These are phyloP conservation scores for Trichoderma reesei DNA, from an alignment of 495 filamentous ascomycete genomes.

Conservation along the genomic window DNA sequence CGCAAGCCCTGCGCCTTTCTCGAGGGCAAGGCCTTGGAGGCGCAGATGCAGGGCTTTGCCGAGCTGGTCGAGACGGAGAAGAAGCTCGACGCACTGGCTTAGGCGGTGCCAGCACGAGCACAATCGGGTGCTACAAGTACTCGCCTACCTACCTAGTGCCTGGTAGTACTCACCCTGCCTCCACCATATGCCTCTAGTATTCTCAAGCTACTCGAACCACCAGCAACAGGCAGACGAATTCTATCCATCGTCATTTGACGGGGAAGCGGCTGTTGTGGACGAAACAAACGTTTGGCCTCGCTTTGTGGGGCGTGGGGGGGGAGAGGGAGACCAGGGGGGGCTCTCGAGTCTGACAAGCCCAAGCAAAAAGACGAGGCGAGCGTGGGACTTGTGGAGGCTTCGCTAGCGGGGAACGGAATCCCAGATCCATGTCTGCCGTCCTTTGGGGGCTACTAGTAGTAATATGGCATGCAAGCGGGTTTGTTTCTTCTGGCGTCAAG, in stretches of 20 bases:
- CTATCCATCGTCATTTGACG: no score
- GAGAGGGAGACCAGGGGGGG: no score
- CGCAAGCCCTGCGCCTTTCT: constrained; percentile 52
- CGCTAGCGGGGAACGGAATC: background rate
- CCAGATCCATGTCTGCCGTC: background rate
- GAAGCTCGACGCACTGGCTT: background rate
- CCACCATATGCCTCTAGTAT: background rate
- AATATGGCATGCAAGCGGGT: background rate
- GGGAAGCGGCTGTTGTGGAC: background rate
- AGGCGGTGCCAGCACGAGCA: no score
- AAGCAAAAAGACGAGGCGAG: background rate
- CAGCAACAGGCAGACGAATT: background rate
- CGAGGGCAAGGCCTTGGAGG: constrained; percentile 37
- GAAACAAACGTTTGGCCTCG: background rate
- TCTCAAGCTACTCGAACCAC: no score
- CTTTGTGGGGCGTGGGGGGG: constrained; percentile 1
- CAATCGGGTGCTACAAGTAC: no score
- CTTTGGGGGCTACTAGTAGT: background rate
- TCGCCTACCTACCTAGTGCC: no score
- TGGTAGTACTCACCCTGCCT: no score
- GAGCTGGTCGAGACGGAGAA: constrained; percentile 4
- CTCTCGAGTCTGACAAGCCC: background rate
- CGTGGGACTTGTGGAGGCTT: background rate
- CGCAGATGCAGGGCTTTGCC: constrained; percentile 3
- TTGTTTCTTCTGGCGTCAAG: background rate